A percentile compares a stretch with the other conserved stretches of the same genome.
phyloP scores from a whole-genome alignment of 257 asterid genomes.

The Solanum piurae region DNA sequence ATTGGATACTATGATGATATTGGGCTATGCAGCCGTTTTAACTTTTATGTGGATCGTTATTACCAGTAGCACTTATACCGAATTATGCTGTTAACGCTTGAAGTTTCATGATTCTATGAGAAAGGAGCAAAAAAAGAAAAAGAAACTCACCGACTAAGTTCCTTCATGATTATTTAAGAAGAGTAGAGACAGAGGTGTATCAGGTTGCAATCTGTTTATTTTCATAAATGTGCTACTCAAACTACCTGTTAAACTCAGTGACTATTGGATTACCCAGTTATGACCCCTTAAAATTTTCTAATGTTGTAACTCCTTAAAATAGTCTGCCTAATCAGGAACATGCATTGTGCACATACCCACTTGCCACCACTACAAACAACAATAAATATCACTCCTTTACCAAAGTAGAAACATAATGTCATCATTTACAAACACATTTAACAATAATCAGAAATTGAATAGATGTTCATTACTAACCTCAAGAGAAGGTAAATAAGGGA shows the following conservation, averaged over 20 bases:
- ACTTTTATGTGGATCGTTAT: not conserved
- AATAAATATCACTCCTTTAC: not conserved
- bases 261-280: not conserved
- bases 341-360: not conserved
- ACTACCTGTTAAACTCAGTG: not conserved
- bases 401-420: not conserved
- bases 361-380: not conserved
- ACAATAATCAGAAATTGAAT: not conserved
- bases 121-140: not conserved
- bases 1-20: not conserved
- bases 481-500: constrained; percentile 86
- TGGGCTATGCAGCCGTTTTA: not conserved
- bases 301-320: not conserved
- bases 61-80: not conserved
- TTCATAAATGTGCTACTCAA: not conserved
- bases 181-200: not conserved
- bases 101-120: not conserved
- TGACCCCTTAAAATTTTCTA: not conserved
- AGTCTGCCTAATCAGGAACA: not conserved
- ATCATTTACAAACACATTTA: not conserved
- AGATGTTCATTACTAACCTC: constrained; percentile 58
- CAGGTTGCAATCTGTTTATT: not conserved
- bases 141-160: not conserved
- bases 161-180: not conserved
- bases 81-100: not conserved